These are phyloP conservation scores for Voacanga thouarsii DNA, from an alignment of 257 asterid genomes.

Conservation along the genomic window DNA sequence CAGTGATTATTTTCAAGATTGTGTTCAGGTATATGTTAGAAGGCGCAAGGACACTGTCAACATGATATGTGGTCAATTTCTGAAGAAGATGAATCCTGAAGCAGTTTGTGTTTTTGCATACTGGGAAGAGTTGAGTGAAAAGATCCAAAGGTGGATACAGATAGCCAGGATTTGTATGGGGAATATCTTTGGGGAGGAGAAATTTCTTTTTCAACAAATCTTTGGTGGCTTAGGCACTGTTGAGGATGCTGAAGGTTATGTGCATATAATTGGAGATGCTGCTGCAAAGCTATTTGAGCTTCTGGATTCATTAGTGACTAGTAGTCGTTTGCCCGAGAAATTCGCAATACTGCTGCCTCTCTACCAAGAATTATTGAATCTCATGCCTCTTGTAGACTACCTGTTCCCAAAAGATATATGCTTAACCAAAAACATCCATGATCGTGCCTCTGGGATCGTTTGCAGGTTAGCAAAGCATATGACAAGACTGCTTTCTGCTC, in stretches of 20 bases:
- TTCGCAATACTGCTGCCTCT: conserved; percentile 18
- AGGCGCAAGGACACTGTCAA: conserved; percentile 54
- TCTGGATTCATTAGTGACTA: conserved; percentile 62
- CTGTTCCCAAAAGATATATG: conserved; percentile 25
- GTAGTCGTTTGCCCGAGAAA: conserved; percentile 63
- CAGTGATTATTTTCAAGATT: conserved; percentile 57
- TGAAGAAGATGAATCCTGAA: conserved; percentile 54
- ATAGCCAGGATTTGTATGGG: conserved; percentile 60
- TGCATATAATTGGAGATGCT: conserved; percentile 63
- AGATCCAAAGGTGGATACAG: conserved; percentile 73
- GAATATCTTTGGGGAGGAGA: conserved; percentile 58
- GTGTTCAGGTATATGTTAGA: conserved; percentile 67
- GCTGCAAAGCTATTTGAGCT: conserved; percentile 63
- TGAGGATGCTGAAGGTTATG: conserved; percentile 45
- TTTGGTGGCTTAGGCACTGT: conserved; percentile 19
- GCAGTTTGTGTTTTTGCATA: conserved; percentile 10
- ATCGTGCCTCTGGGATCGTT: conserved; percentile 52
- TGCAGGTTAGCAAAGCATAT: conserved; percentile 63
- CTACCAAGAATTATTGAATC: not conserved
- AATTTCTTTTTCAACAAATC: conserved; percentile 60
- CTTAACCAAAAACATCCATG: conserved; percentile 48
- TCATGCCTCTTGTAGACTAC: not conserved
- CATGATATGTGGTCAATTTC: conserved; percentile 41
- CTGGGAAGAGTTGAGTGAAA: conserved; percentile 35
- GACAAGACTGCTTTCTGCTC: conserved; percentile 61